Evolutionary conservation across 2,329 filamentous ascomycete genomes (phyloP).

Genomic region (Didymella sp.): DNA sequence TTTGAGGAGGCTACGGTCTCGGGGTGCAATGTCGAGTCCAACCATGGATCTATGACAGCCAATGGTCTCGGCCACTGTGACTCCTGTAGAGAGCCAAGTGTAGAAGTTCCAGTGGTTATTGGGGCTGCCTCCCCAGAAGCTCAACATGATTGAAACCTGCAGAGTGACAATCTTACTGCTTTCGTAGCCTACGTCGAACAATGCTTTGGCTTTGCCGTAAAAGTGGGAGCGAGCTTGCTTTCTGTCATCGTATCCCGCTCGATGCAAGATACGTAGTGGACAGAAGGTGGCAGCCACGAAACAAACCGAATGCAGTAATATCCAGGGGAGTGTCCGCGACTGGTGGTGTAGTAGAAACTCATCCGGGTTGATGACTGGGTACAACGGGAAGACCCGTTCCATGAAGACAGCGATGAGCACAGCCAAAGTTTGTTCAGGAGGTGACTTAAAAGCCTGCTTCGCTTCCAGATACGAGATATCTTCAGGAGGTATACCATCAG

Average conservation of each 20-base stretch:
- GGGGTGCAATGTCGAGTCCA: conserved; percentile 10
- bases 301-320: conserved; percentile 7
- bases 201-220: conserved; percentile 7
- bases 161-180: conserved; percentile 11
- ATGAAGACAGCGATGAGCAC: conserved; percentile 8
- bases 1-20: conserved; percentile 13
- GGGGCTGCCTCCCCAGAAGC: conserved; percentile 14
- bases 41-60: conserved; percentile 15
- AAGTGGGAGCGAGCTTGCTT: conserved; percentile 6
- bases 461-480: conserved; percentile 9
- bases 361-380: conserved; percentile 7
- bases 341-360: conserved; percentile 3
- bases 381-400: conserved; percentile 8
- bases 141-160: conserved; percentile 4
- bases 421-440: conserved; percentile 1
- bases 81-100: conserved; percentile 14
- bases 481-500: conserved; percentile 2
- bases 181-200: conserved; percentile 14
- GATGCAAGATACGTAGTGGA: conserved; percentile 9
- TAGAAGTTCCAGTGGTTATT: conserved; percentile 19
- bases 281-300: conserved; percentile 13
- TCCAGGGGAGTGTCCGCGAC: conserved; percentile 7
- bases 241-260: conserved; percentile 6
- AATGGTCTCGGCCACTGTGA: conserved; percentile 12
- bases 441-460: conserved; percentile 10